A percentile compares a stretch with the other conserved stretches of the same genome.
Evolutionary conservation across 192 early-diverging fungal genomes (phyloP).

Genomic region (Jimgerdemannia flammicorona): DNA sequence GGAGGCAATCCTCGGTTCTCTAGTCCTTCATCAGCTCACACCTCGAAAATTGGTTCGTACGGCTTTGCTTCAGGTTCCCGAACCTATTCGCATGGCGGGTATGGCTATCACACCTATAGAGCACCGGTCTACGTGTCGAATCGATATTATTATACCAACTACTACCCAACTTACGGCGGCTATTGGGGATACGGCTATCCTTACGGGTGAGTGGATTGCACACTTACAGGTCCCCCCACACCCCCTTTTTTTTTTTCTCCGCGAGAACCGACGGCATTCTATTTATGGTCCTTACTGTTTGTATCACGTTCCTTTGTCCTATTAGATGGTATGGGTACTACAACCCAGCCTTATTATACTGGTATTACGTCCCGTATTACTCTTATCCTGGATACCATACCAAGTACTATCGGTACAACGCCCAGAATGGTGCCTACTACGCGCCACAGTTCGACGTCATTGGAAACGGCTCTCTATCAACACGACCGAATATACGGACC

Average conservation of each 20-base stretch:
- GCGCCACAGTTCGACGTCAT: constrained; percentile 16
- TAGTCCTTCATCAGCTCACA: not conserved
- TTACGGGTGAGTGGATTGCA: constrained; percentile 6
- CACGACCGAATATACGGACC: constrained; percentile 21
- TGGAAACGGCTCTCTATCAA: constrained; percentile 17
- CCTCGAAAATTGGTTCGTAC: constrained; percentile 7
- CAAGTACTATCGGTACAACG: constrained; percentile 24
- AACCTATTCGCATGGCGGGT: constrained; percentile 23
- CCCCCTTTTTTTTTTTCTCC: too few relatives aligned
- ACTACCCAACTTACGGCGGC: constrained; percentile 21
- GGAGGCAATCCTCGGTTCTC: constrained; percentile 7
- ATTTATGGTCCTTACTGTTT: too few relatives aligned
- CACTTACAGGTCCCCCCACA: too few relatives aligned
- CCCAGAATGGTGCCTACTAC: constrained; percentile 24
- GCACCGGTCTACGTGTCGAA: constrained; percentile 3
- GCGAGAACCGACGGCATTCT: too few relatives aligned
- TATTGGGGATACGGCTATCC: constrained; percentile 16
- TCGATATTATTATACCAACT: constrained; percentile 19
- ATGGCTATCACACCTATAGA: constrained; percentile 6
- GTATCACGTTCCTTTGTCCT: too few relatives aligned
- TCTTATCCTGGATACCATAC: constrained; percentile 24
- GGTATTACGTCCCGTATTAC: constrained; percentile 17
- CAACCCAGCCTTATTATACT: constrained; percentile 25
- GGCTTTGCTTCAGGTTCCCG: constrained; percentile 11
- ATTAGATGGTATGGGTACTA: constrained; percentile 18